Evolutionary conservation across 225 moss, liverwort and hornwort species (phyloP).

Genomic region (Thuidium tamariscinum): DNA sequence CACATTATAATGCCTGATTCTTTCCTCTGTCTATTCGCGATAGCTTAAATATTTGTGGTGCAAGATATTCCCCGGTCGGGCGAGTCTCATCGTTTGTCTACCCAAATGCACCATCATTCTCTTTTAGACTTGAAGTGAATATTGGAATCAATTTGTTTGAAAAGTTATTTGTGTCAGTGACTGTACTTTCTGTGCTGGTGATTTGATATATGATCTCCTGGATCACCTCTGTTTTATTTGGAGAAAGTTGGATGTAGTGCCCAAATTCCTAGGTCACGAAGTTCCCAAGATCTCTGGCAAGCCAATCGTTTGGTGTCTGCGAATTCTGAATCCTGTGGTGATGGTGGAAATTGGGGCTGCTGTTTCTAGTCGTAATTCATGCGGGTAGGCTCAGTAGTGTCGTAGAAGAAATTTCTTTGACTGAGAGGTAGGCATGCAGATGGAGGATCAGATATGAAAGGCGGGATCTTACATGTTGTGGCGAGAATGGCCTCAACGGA

Average conservation of each 20-base stretch:
- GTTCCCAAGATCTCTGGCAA: neutral
- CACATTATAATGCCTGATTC: too few relatives aligned
- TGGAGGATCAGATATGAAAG: neutral
- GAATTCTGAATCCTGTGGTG: neutral
- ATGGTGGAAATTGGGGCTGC: neutral
- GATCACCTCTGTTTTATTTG: neutral
- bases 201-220: too few relatives aligned
- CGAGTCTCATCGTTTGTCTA: neutral
- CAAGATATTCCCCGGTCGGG: neutral
- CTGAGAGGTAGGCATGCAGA: neutral
- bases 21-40: neutral
- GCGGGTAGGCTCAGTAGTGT: neutral
- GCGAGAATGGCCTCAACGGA: constrained; percentile 24
- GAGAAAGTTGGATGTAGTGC: neutral
- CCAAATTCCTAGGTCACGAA: neutral
- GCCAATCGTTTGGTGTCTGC: neutral
- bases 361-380: neutral
- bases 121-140: neutral
- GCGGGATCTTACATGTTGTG: constrained; percentile 2
- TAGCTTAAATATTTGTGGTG: neutral
- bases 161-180: neutral
- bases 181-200: too few relatives aligned
- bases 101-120: neutral
- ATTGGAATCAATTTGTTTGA: neutral
- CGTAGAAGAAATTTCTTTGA: neutral